Evolutionary conservation across 441 rosid species (phyloP).

Genomic region (Raphanus hybrid): DNA sequence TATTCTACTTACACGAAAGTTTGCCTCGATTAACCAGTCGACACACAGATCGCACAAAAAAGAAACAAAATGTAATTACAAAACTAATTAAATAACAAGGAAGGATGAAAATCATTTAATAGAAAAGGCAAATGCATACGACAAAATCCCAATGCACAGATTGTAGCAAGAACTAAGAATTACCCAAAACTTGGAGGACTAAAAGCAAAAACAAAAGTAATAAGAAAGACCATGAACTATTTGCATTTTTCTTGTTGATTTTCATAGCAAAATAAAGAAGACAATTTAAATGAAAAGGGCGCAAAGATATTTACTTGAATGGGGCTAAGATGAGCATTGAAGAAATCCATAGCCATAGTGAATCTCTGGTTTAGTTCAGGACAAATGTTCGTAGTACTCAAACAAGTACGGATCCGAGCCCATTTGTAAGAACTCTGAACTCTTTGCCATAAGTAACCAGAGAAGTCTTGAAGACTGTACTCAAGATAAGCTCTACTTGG

Average conservation of each 20-base stretch:
- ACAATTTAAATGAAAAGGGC: background rate
- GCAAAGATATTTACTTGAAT: slow-evolving; percentile 60
- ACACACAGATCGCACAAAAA: too few relatives aligned
- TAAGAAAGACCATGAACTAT: background rate
- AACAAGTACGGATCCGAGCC: slow-evolving; percentile 75
- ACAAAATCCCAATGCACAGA: background rate
- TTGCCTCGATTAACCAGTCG: too few relatives aligned
- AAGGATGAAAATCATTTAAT: background rate
- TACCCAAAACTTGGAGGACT: background rate
- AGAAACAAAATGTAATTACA: background rate
- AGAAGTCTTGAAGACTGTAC: slow-evolving; percentile 71
- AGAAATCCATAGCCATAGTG: slow-evolving; percentile 82
- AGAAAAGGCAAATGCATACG: too few relatives aligned
- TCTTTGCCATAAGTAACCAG: slow-evolving; percentile 71
- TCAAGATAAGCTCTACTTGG: slow-evolving; percentile 83
- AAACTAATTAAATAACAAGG: background rate
- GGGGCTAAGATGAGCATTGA: slow-evolving; percentile 72
- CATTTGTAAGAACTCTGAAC: slow-evolving; percentile 79
- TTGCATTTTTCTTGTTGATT: background rate
- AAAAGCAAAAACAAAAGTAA: background rate
- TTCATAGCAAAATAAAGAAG: background rate
- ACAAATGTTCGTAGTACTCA: slow-evolving; percentile 65
- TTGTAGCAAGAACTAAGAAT: background rate
- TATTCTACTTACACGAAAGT: too few relatives aligned
- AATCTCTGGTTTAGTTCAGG: slow-evolving; percentile 73